phyloP scores from a whole-genome alignment of 768 basidiomycete genomes.

The Tricholoma furcatifolium region DNA sequence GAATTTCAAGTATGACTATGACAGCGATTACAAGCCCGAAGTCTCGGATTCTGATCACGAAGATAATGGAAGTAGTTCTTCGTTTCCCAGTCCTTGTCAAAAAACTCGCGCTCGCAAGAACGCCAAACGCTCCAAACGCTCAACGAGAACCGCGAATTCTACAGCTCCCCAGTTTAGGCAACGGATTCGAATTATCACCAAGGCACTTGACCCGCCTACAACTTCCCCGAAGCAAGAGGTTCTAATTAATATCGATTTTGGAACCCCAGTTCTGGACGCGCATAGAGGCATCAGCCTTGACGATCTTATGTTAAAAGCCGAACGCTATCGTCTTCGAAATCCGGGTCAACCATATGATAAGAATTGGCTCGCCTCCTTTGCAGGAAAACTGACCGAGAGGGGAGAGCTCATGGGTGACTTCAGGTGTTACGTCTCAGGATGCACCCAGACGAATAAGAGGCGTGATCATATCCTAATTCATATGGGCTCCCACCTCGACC shows the following conservation, averaged over 20 bases:
- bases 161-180: background rate
- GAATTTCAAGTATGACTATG: constrained; percentile 1
- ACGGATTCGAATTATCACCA: background rate
- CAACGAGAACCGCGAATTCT: background rate
- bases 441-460: constrained; percentile 67
- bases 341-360: constrained; percentile 62
- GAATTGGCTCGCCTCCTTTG: constrained; percentile 64
- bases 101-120: constrained; percentile 11
- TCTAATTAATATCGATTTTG: constrained; percentile 27
- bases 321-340: constrained; percentile 50
- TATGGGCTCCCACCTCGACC: constrained; percentile 69
- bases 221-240: constrained; percentile 4
- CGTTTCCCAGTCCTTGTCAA: constrained; percentile 19
- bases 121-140: background rate
- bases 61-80: constrained; percentile 9
- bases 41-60: constrained; percentile 5
- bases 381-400: constrained; percentile 57
- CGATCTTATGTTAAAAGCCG: constrained; percentile 55
- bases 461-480: constrained; percentile 76
- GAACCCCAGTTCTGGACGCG: constrained; percentile 61
- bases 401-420: constrained; percentile 61
- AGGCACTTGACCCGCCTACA: background rate
- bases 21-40: constrained; percentile 14
- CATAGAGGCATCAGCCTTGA: constrained; percentile 57
- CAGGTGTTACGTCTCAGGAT: constrained; percentile 67